These are phyloP conservation scores for Neoboletus subvelutipes DNA, from an alignment of 768 basidiomycete genomes.

Conservation along the genomic window DNA sequence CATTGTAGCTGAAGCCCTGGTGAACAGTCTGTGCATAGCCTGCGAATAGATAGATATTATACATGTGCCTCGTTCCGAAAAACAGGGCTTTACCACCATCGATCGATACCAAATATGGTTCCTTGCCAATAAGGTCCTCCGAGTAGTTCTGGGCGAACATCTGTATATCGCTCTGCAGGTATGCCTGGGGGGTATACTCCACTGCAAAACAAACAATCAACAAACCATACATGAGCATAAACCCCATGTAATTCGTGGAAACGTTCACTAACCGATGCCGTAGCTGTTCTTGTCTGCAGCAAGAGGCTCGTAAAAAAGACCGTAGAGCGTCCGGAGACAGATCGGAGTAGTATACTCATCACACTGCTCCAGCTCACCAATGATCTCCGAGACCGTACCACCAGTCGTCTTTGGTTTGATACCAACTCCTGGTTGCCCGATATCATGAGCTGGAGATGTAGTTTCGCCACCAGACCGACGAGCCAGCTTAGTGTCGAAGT, in stretches of 20 bases:
- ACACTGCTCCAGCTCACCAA: slow-evolving; percentile 20
- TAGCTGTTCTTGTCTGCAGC: slow-evolving; percentile 31
- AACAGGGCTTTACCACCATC: slow-evolving; percentile 32
- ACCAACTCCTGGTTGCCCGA: background rate
- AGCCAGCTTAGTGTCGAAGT: background rate
- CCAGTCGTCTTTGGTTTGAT: slow-evolving; percentile 13
- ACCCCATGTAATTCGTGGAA: background rate
- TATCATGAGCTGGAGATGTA: background rate
- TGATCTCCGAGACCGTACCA: slow-evolving; percentile 10
- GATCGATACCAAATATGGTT: slow-evolving; percentile 33
- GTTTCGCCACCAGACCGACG: background rate
- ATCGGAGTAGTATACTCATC: slow-evolving; percentile 30
- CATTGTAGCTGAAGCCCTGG: slow-evolving; percentile 20
- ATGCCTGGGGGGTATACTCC: slow-evolving; percentile 37
- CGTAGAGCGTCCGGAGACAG: slow-evolving; percentile 32
- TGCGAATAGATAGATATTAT: background rate
- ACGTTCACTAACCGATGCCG: slow-evolving; percentile 29
- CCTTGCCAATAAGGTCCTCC: slow-evolving; percentile 21
- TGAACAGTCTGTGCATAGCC: slow-evolving; percentile 27
- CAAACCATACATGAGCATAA: background rate
- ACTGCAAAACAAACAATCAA: slow-evolving; percentile 15
- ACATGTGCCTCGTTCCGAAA: background rate
- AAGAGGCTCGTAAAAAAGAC: slow-evolving; percentile 24
- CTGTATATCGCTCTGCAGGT: slow-evolving; percentile 30
- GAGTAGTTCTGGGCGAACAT: slow-evolving; percentile 32